Base-by-base conservation (phyloP, 2,329 filamentous ascomycete species). In the Cladosporium austrohemisphaericum region DNA sequence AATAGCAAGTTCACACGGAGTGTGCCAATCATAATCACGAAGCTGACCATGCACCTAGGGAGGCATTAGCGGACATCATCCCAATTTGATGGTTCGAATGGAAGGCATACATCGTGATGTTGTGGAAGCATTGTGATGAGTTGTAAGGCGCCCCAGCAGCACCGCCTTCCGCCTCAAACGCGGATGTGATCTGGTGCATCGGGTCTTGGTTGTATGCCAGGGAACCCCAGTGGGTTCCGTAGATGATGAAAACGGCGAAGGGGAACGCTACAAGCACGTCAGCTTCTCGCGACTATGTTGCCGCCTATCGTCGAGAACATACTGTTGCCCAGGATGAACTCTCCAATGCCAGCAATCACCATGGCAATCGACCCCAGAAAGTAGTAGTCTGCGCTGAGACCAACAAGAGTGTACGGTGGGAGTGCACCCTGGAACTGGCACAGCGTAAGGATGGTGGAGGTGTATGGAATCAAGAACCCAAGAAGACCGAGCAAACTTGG, bases 261-360 rank as follows among this genome's bases (percentile, higher is more conserved):
- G 60, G 59, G 37, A 62, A 62, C 9, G 60, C 47, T 50, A 18
- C 8, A 16, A 5, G 16, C 1, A 6, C 9, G 38, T 50, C 28
- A 50, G 31, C n/a, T 16, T 29, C 26, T 40, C 29, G 28, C 18
- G 8, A 14, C 3, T 14, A 5, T 3, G 8, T 22, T 10, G 9
- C 2, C 5, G 11, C 11, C 11, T 28, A 2, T 22, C 11, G n/a
- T 5, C 23, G 51, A 55, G 2, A 3, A 18, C 58, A 19, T 52
- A 59, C 57, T 58, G 51, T 60, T 60, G 23, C 57, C 61, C 9
- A 64, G 51, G 18, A 64, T 56, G 46, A 64, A 63, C 36, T 64
- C 61, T 19, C 50, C 51, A 23, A 63, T 47, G 9, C 58, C 61
- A 22, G 60, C 59, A 23, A 64, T 33, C 18, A 50, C 52, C 57